Percentiles rank a stretch among this genome's conserved stretches.
phyloP scores from a whole-genome alignment of 805 yeast genomes.

The Clavispora asparagi region DNA sequence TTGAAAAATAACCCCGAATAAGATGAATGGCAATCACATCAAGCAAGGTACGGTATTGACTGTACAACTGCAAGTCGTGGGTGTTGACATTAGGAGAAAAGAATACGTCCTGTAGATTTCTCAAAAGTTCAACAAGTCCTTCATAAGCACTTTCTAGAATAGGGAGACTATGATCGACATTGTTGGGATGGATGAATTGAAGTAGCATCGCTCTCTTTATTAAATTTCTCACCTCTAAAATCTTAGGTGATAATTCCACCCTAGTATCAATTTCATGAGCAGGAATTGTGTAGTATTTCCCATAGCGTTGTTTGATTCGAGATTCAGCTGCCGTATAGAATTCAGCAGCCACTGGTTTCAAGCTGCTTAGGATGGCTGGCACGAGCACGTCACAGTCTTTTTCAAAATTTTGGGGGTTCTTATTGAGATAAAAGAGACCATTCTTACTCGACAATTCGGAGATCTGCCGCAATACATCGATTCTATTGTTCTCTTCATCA shows the following conservation, averaged over 20 bases:
- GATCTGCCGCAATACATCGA: slow-evolving; percentile 20
- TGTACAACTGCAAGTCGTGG: slow-evolving; percentile 27
- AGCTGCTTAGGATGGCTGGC: slow-evolving; percentile 24
- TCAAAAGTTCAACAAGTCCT: slow-evolving; percentile 21
- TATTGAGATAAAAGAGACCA: slow-evolving; percentile 25
- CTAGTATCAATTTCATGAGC: slow-evolving; percentile 19
- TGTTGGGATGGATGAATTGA: slow-evolving; percentile 29
- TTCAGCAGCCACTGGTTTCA: slow-evolving; percentile 25
- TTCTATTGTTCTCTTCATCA: slow-evolving; percentile 16
- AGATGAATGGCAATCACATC: slow-evolving; percentile 64
- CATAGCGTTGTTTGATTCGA: slow-evolving; percentile 28
- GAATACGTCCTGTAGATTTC: slow-evolving; percentile 9
- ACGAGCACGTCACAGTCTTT: slow-evolving; percentile 29
- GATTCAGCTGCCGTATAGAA: slow-evolving; percentile 30
- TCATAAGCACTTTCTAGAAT: slow-evolving; percentile 32
- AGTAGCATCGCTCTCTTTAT: slow-evolving; percentile 31
- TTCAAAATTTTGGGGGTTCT: slow-evolving; percentile 8
- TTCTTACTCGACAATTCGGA: slow-evolving; percentile 27
- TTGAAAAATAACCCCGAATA: slow-evolving; percentile 52
- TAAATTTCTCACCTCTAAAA: slow-evolving; percentile 33
- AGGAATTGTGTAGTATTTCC: slow-evolving; percentile 35
- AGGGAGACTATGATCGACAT: slow-evolving; percentile 25
- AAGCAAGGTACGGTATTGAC: slow-evolving; percentile 41
- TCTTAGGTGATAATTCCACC: slow-evolving; percentile 30
- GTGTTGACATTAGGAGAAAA: slow-evolving; percentile 10